Evolutionary conservation across 2,329 filamentous ascomycete genomes (phyloP).

Genomic region (Phyllosticta citriasiana): DNA sequence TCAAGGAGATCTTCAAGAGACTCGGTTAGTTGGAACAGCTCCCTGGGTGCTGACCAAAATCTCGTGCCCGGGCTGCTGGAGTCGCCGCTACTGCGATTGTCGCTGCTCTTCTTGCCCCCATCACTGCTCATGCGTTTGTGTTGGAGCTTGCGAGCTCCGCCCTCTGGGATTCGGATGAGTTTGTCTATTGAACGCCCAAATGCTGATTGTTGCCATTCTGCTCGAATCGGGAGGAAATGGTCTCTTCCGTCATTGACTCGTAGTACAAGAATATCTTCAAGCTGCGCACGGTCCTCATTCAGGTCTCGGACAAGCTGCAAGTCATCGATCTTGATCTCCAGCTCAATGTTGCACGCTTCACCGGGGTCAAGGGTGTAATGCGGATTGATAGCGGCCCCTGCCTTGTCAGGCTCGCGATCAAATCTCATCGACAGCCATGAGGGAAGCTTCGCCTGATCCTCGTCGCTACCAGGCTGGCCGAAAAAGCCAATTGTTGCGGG

Average conservation of each 20-base stretch:
- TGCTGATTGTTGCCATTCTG: conserved; percentile 67
- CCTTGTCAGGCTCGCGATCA: conserved; percentile 38
- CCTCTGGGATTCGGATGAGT: conserved; percentile 73
- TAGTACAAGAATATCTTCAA: conserved; percentile 84
- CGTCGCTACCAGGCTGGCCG: conserved; percentile 51
- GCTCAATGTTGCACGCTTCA: conserved; percentile 61
- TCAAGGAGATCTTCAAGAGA: conserved; percentile 54
- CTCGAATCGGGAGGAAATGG: conserved; percentile 78
- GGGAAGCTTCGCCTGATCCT: conserved; percentile 36
- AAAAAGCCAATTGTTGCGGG: conserved; percentile 71
- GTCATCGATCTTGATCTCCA: conserved; percentile 58
- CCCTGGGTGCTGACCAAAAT: conserved; percentile 72
- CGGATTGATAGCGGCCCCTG: not conserved
- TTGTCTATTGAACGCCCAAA: conserved; percentile 83
- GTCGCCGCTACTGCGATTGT: not conserved
- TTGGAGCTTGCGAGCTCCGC: conserved; percentile 62
- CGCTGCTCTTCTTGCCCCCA: not conserved
- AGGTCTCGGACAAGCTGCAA: conserved; percentile 56
- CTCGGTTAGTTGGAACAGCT: conserved; percentile 83
- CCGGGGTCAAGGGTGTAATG: conserved; percentile 70
- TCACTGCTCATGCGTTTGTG: conserved; percentile 34
- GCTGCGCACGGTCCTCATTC: conserved; percentile 53
- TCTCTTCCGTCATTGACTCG: conserved; percentile 77
- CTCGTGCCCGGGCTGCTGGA: conserved; percentile 8
- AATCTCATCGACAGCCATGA: conserved; percentile 65